Base-by-base conservation (phyloP, 2,329 filamentous ascomycete genomes). In the Pseudogymnoascus sp. region DNA sequence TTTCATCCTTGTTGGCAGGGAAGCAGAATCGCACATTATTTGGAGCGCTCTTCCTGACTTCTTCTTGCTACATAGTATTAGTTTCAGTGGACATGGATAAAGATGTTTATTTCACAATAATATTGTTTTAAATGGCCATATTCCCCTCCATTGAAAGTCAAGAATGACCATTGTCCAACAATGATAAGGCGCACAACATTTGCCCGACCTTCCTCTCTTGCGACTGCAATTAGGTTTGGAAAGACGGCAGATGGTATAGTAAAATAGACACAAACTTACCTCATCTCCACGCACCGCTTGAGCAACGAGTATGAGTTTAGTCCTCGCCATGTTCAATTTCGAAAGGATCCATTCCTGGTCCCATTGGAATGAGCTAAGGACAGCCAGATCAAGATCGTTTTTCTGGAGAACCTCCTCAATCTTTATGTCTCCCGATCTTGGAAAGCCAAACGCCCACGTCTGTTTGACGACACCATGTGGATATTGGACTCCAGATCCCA, bases 311-410 rank as follows among this genome's bases (percentile, higher is more conserved):
- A 86, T 68, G n/a, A 91, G 76, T 67, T 84, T 86, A 0, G 87
- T 90, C 63, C 74, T 80, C 10, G 67, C 69, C 12, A 80, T 72
- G 66, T 91, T 79, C 29, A 96, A 74, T 72, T 95, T 96, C 5
- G 79, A 81, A 29, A 93, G 74, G 51, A 95, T 74, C 90, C 91
- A 97, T 29, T 88, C 82, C 12, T 88, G 83, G 67, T 97, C 88
- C 86, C 90, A 95, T 72, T 93, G 86, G 69, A 89, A 97, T 0
- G 93, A 90, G 69, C 92, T 96, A 4, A 97, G 77, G 0, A 97
- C 83, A 0, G 91, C 93, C 40, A 91, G 83, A 61, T 89, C 79
- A 7, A 97, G 79, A 11, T 86, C 81, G 1, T 84, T 76, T 66
- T 85, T 87, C 73, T 96, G 89, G 1, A 97, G 75, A 0, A 97